Percentiles rank a stretch among this genome's conserved stretches.
Evolutionary conservation across 2,329 filamentous ascomycete species (phyloP).

Genomic region (Fusarium denticulatum): DNA sequence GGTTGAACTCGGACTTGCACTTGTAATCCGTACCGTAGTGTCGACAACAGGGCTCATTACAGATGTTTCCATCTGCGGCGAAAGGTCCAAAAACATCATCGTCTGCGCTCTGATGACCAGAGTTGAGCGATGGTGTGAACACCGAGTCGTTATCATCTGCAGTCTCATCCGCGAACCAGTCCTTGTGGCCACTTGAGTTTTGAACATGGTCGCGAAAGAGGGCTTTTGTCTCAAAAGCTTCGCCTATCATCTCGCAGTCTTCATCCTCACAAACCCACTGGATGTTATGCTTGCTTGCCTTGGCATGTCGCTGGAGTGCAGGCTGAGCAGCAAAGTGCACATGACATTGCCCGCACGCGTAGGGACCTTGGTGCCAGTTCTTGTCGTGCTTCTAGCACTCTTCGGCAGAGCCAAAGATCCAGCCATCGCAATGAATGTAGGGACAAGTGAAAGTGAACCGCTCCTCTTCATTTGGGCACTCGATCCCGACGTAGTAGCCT

Average conservation of each 20-base stretch:
- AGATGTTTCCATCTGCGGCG: not conserved
- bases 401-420: conserved; percentile 22
- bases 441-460: conserved; percentile 35
- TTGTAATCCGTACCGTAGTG: conserved; percentile 26
- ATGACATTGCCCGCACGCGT: conserved; percentile 36
- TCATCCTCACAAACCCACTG: conserved; percentile 18
- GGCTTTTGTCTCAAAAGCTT: not conserved
- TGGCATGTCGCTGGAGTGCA: conserved; percentile 31
- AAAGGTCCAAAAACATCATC: not conserved
- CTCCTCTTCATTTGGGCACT: conserved; percentile 26
- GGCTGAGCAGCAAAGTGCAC: conserved; percentile 36
- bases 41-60: conserved; percentile 32
- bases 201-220: conserved; percentile 13
- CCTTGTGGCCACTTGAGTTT: conserved; percentile 1
- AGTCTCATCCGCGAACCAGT: not conserved
- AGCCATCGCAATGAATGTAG: conserved; percentile 40
- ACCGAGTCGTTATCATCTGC: not conserved
- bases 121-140: not conserved
- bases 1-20: conserved; percentile 21
- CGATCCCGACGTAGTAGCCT: conserved; percentile 14
- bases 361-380: conserved; percentile 38
- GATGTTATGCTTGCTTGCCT: conserved; percentile 8
- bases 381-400: conserved; percentile 41
- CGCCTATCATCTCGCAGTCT: not conserved
- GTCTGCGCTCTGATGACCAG: not conserved